Conservation (phyloP, 2,329 filamentous ascomycete genomes). For the Alternaria rosae region DNA sequence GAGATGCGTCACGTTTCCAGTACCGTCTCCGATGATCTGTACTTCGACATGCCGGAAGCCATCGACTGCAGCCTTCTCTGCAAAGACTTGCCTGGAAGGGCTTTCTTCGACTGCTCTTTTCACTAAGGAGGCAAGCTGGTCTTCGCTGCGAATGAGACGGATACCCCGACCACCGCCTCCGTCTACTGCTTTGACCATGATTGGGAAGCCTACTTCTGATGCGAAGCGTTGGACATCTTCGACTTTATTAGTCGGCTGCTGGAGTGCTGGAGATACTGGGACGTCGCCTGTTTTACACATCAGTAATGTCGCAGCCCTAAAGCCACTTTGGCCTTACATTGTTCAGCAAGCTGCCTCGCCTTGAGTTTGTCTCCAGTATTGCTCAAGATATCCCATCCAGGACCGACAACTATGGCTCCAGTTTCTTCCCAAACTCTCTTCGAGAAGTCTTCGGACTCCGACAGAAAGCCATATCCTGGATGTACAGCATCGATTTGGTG, state of each 20-base stretch:
- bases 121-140: slow-evolving; percentile 56
- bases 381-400: slow-evolving; percentile 64
- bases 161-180: slow-evolving; percentile 69
- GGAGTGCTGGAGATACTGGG: slow-evolving; percentile 60
- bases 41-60: slow-evolving; percentile 69
- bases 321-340: slow-evolving; percentile 45
- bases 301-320: neutral
- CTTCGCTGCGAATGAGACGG: slow-evolving; percentile 57
- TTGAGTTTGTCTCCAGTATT: slow-evolving; percentile 65
- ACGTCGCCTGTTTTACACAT: slow-evolving; percentile 49
- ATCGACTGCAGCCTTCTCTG: slow-evolving; percentile 68
- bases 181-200: slow-evolving; percentile 71
- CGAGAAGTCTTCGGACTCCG: slow-evolving; percentile 62
- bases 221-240: slow-evolving; percentile 66
- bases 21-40: slow-evolving; percentile 66
- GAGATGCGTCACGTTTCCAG: slow-evolving; percentile 60
- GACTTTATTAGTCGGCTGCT: slow-evolving; percentile 52
- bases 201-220: slow-evolving; percentile 58
- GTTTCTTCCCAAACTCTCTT: slow-evolving; percentile 59
- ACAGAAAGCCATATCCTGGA: slow-evolving; percentile 70
- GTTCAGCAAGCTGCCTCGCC: slow-evolving; percentile 60
- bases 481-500: slow-evolving; percentile 64
- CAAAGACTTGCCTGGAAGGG: slow-evolving; percentile 64
- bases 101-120: slow-evolving; percentile 65
- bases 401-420: slow-evolving; percentile 60